A percentile compares a stretch with the other conserved stretches of the same genome.
phyloP scores from a whole-genome alignment of 2,329 filamentous ascomycete species.

The Talaromyces atroroseus region DNA sequence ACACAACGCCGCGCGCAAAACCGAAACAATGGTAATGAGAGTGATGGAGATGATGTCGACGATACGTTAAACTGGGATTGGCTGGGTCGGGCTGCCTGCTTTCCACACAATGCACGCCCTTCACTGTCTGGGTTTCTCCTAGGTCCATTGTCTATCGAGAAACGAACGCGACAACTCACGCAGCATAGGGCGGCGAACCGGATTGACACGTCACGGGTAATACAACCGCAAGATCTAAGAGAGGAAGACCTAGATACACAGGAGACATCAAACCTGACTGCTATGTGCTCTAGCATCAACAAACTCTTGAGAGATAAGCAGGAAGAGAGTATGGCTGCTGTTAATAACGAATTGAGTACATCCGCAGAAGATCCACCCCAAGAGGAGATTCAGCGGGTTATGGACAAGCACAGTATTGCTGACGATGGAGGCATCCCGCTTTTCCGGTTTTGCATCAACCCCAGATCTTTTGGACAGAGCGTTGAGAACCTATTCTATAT shows the following conservation, averaged over 20 bases:
- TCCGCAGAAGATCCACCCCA: slow-evolving; percentile 28
- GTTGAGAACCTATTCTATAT: slow-evolving; percentile 97
- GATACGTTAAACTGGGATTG: slow-evolving; percentile 82
- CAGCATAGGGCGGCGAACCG: slow-evolving; percentile 66
- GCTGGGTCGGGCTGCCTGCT: slow-evolving; percentile 70
- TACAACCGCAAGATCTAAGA: slow-evolving; percentile 69
- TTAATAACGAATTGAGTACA: slow-evolving; percentile 39
- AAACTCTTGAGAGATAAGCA: slow-evolving; percentile 49
- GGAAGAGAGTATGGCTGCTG: slow-evolving; percentile 42
- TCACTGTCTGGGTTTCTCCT: slow-evolving; percentile 77
- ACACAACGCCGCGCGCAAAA: slow-evolving; percentile 39
- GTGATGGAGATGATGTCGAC: slow-evolving; percentile 60
- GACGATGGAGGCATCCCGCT: slow-evolving; percentile 68
- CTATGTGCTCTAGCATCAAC: slow-evolving; percentile 70
- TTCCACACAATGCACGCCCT: slow-evolving; percentile 68
- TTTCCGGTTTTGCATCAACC: slow-evolving; percentile 86
- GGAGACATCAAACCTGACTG: slow-evolving; percentile 75
- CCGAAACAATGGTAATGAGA: slow-evolving; percentile 49
- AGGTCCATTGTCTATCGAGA: slow-evolving; percentile 83
- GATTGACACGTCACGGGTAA: slow-evolving; percentile 62
- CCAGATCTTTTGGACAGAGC: slow-evolving; percentile 83
- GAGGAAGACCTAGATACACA: slow-evolving; percentile 67
- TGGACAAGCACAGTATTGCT: slow-evolving; percentile 62
- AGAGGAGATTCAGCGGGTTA: slow-evolving; percentile 45
- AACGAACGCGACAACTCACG: slow-evolving; percentile 65